Evolutionary conservation across 139 green algal species (phyloP).

Genomic region (Picochlorum sp.): DNA sequence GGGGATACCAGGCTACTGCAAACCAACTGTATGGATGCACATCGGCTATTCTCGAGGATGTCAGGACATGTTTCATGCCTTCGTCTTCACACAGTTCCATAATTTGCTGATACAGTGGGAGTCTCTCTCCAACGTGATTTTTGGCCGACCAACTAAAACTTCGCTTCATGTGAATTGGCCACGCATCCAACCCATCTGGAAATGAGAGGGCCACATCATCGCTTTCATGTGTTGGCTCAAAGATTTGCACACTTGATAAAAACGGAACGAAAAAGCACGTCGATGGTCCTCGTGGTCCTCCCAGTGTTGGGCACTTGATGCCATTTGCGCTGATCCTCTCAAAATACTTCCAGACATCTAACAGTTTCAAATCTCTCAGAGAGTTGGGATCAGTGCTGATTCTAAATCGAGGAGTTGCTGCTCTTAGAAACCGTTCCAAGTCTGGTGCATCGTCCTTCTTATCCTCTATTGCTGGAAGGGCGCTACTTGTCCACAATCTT

Average conservation of each 20-base stretch:
- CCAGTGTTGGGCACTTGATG: constrained; percentile 25
- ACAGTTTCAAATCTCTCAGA: constrained; percentile 12
- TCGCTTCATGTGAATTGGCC: constrained; percentile 52
- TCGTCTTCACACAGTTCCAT: constrained; percentile 24
- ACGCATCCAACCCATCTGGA: constrained; percentile 35
- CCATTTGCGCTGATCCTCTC: constrained; percentile 40
- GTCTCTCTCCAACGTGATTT: constrained; percentile 56
- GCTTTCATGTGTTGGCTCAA: constrained; percentile 14
- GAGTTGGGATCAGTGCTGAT: background rate
- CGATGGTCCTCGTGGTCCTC: constrained; percentile 46
- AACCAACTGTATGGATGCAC: constrained; percentile 79
- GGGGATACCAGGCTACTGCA: constrained; percentile 76
- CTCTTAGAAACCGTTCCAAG: constrained; percentile 28
- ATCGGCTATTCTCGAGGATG: constrained; percentile 37
- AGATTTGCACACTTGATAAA: constrained; percentile 69
- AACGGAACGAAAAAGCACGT: constrained; percentile 67
- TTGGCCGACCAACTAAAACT: constrained; percentile 54
- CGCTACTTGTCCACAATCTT: background rate
- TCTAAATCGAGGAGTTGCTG: constrained; percentile 15
- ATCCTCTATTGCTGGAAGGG: constrained; percentile 11
- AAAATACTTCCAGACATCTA: constrained; percentile 53
- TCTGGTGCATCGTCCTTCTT: constrained; percentile 16
- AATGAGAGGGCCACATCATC: constrained; percentile 7
- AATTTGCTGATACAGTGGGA: constrained; percentile 51
- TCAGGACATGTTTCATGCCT: constrained; percentile 23